Evolutionary conservation across 129 eudicot species (phyloP).

Genomic region (Apium graveolens): DNA sequence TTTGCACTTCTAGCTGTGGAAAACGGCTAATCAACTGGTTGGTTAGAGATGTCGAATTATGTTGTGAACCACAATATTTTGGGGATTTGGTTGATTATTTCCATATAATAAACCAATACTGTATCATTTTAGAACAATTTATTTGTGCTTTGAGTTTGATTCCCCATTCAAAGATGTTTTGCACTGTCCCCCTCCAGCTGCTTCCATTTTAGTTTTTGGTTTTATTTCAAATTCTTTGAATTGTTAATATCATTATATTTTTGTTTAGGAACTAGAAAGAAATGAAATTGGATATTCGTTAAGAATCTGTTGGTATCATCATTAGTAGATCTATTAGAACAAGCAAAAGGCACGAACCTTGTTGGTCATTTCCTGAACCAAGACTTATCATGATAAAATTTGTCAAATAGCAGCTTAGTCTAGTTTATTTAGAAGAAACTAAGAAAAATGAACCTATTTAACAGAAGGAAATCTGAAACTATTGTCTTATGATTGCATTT

Average conservation of each 20-base stretch:
- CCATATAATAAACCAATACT: not conserved
- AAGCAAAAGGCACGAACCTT: not conserved
- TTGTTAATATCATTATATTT: not conserved
- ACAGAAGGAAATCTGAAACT: no score
- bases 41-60: conserved; percentile 17
- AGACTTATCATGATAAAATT: no score
- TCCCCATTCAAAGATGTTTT: not conserved
- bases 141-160: not conserved
- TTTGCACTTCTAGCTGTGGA: conserved; percentile 19
- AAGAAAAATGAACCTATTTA: no score
- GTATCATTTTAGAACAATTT: not conserved
- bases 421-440: no score
- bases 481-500: no score
- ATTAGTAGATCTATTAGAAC: not conserved
- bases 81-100: not conserved
- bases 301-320: not conserved
- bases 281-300: not conserved
- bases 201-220: not conserved
- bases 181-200: not conserved
- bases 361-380: not conserved
- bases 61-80: conserved; percentile 1
- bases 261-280: not conserved
- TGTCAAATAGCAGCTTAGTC: not conserved
- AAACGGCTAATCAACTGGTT: conserved; percentile 1
- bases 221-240: not conserved